Percentiles rank a stretch among this genome's conserved stretches.
Evolutionary conservation across 2,329 filamentous ascomycete species (phyloP).

Genomic region (Ampelomyces quisqualis): DNA sequence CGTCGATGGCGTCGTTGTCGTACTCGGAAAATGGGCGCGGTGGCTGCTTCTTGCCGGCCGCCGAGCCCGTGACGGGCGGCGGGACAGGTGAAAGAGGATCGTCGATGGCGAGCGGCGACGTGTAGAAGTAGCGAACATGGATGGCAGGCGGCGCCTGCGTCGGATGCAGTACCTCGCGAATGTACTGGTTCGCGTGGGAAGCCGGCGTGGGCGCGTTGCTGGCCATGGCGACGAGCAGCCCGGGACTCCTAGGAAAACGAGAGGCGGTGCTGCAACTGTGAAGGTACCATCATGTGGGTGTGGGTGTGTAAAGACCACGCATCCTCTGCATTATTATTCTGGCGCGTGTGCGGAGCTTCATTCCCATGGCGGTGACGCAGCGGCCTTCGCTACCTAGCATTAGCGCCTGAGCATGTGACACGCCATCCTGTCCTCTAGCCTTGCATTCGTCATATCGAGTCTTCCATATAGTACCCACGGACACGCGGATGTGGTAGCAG

Average conservation of each 20-base stretch:
- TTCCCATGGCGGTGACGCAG: conserved; percentile 39
- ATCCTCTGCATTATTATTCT: conserved; percentile 16
- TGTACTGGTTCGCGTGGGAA: conserved; percentile 46
- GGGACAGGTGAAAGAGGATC: conserved; percentile 75
- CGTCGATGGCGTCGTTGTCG: conserved; percentile 78
- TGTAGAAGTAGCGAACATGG: conserved; percentile 70
- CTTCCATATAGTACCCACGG: too few species aligned
- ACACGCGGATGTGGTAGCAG: too few species aligned
- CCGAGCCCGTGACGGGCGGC: conserved; percentile 52
- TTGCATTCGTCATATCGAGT: not conserved
- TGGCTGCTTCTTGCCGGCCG: conserved; percentile 56
- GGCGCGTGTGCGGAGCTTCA: conserved; percentile 1
- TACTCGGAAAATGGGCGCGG: conserved; percentile 75
- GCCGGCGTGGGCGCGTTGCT: conserved; percentile 26
- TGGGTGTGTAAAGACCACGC: conserved; percentile 10
- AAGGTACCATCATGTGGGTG: conserved; percentile 20
- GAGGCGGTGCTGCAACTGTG: not conserved
- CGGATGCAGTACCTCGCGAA: conserved; percentile 48
- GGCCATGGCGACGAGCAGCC: conserved; percentile 16
- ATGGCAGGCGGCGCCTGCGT: conserved; percentile 39
- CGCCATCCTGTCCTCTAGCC: conserved; percentile 40
- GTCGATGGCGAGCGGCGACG: conserved; percentile 78
- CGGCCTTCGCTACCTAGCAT: conserved; percentile 17
- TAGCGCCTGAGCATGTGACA: conserved; percentile 24
- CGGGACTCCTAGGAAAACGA: conserved; percentile 7